These are phyloP conservation scores for Lagenidium giganteum DNA, from an alignment of 352 stramenopile genomes.

Conservation along the genomic window DNA sequence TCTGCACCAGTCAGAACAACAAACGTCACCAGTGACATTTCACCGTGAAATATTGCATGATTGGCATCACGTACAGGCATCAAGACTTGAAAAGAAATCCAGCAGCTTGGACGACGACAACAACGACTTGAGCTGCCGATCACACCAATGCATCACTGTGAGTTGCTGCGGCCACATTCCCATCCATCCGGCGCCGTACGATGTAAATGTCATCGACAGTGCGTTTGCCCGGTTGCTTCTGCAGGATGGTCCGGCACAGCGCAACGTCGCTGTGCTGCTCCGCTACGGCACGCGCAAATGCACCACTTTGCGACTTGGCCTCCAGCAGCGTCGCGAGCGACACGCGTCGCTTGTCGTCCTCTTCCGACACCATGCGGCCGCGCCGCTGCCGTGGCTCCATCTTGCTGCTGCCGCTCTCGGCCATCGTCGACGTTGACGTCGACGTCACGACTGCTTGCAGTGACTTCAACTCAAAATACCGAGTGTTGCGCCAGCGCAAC, in stretches of 20 bases:
- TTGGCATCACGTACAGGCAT: slow-evolving; percentile 31
- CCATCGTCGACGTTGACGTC: slow-evolving; percentile 7
- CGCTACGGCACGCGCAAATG: slow-evolving; percentile 30
- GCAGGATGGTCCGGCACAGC: not conserved
- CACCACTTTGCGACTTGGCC: slow-evolving; percentile 28
- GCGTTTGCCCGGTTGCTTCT: not conserved
- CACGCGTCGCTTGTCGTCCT: slow-evolving; percentile 15
- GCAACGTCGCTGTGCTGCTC: not conserved
- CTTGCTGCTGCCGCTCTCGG: slow-evolving; percentile 1
- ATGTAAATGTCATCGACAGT: too few relatives aligned
- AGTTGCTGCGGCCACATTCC: not conserved
- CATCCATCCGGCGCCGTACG: too few relatives aligned
- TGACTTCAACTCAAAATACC: too few relatives aligned
- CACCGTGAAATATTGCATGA: not conserved
- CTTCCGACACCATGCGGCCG: too few relatives aligned
- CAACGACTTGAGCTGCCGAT: slow-evolving; percentile 51
- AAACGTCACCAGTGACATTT: not conserved
- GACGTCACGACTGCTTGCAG: too few relatives aligned
- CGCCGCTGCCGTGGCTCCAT: not conserved
- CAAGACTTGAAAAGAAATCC: slow-evolving; percentile 59
- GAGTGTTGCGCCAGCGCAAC: not conserved
- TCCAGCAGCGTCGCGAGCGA: slow-evolving; percentile 49
- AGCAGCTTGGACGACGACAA: slow-evolving; percentile 53
- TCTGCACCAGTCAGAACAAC: slow-evolving; percentile 11
- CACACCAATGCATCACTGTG: not conserved